Base-by-base conservation (phyloP, 1,284 basidiomycete species). In the Agroathelia rolfsii region DNA sequence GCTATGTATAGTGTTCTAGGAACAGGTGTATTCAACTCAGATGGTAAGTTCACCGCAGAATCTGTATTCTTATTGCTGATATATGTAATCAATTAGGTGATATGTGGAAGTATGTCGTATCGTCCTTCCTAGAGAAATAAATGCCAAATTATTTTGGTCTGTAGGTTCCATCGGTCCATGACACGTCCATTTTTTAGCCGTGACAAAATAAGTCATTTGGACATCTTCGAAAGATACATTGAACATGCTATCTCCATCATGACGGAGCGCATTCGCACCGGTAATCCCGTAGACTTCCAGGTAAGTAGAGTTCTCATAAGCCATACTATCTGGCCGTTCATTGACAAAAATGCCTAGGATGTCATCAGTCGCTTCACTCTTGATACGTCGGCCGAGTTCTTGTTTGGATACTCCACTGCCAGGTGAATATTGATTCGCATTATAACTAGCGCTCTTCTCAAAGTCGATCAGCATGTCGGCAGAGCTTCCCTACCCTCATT, bases 11-110 rank as follows among this genome's bases (percentile, higher is more conserved):
- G 46, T 4, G 37, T 76, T 10, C 47, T 75, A 7, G 74, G 73
- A 1, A 61, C 62, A 3, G 73, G 73, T 1, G 67, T 76, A 2
- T 76, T 77, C 45, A 76, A 76, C 38, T 64, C 69, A 4, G 73
- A 77, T 39, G 72, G 73, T 63, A 35, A 37, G 53, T 35, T 28
- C 14, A 13, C 14, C 20, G 35, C 24, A 26, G 11, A 41, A 28
- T 12, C 6, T 30, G 5, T 12, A 9, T 3, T 24, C 16, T 11
- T 6, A 7, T 26, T 5, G n/a, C 6, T 11, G 8, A 7, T 18
- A 3, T 13, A 3, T 24, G 31, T 38, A 23, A 39, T 29, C 3
- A 35, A 18, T 15, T 27, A 68, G 67, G 56, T 13, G 66, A 71
- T 26, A 61, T 61, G 49, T 72, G 69, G 69, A 69, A 66, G 65